phyloP scores from a whole-genome alignment of 768 basidiomycete genomes.

The Lentinula lateritia region DNA sequence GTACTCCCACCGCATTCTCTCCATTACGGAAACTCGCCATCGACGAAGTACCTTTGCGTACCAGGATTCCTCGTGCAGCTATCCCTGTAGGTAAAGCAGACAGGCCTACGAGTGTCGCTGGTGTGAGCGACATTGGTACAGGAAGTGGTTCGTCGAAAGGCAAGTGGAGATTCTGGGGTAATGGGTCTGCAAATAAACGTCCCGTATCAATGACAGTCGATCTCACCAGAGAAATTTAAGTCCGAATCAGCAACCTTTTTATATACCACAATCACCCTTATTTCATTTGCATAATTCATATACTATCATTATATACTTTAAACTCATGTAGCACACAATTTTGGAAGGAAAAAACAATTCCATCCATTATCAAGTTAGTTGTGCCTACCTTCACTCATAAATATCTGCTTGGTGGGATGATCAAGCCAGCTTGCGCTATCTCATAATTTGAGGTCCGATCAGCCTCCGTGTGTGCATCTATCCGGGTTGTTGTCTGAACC shows the following conservation, averaged over 20 bases:
- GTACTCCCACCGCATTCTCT: background rate
- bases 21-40: conserved; percentile 2
- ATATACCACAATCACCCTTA: background rate
- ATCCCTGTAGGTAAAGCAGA: background rate
- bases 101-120: background rate
- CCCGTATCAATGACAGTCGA: background rate
- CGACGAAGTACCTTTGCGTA: background rate
- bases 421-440: no score
- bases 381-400: no score
- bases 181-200: background rate
- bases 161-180: conserved; percentile 2
- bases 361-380: background rate
- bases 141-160: background rate
- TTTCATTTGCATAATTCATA: background rate
- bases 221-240: background rate
- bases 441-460: no score
- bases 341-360: background rate
- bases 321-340: background rate
- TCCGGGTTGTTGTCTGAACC: no score
- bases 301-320: background rate
- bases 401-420: no score
- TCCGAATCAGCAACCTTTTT: background rate
- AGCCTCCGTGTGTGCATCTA: no score
- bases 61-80: background rate
- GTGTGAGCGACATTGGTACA: background rate